Percentiles rank a stretch among this genome's conserved stretches.
Evolutionary conservation across 2,329 filamentous ascomycete species (phyloP).

Genomic region (Ophiostoma quercus): DNA sequence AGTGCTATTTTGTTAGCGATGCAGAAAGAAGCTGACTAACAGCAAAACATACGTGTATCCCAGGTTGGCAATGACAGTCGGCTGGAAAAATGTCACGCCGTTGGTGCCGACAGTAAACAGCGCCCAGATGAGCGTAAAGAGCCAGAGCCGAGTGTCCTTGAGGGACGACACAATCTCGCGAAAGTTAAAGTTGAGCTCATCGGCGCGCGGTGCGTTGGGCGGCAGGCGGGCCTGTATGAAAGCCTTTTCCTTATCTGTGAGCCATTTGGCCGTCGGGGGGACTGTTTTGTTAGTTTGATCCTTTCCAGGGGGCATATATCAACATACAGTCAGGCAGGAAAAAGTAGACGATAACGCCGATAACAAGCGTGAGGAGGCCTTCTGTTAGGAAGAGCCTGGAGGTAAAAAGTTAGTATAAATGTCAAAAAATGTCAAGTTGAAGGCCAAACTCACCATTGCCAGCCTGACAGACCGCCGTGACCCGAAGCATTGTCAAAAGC

Average conservation of each 20-base stretch:
- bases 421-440: background rate
- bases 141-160: conserved; percentile 41
- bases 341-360: conserved; percentile 48
- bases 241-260: conserved; percentile 42
- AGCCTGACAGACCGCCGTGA: conserved; percentile 35
- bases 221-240: conserved; percentile 46
- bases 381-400: conserved; percentile 39
- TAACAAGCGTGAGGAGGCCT: conserved; percentile 43
- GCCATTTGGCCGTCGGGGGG: conserved; percentile 41
- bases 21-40: background rate
- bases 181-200: conserved; percentile 39
- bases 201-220: conserved; percentile 40
- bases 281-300: conserved; percentile 29
- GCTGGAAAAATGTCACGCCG: conserved; percentile 41
- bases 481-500: conserved; percentile 40
- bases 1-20: conserved; percentile 29
- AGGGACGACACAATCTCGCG: conserved; percentile 38
- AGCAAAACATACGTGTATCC: conserved; percentile 27
- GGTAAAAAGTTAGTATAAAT: background rate
- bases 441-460: conserved; percentile 31
- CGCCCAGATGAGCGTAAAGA: conserved; percentile 44
- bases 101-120: conserved; percentile 43
- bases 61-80: conserved; percentile 38
- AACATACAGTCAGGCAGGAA: conserved; percentile 48
- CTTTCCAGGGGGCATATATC: background rate